Base-by-base conservation (phyloP, 2,329 filamentous ascomycete genomes). In the Aureobasidium sp. region DNA sequence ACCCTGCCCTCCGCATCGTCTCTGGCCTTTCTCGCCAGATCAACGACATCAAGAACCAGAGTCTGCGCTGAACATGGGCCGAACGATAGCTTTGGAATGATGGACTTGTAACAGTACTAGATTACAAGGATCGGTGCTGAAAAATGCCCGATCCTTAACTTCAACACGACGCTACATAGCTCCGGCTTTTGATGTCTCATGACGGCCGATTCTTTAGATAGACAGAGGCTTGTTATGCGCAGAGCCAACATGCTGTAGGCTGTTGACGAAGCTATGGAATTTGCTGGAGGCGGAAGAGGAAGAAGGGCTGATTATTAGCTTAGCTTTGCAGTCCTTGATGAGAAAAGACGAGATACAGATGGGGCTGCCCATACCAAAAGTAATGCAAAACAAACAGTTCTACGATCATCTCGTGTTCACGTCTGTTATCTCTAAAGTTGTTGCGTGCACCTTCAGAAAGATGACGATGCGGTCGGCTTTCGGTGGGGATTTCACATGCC, bases 1-100 rank as follows among this genome's bases (percentile, higher is more conserved):
- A 78, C 59, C 73, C 71, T n/a, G 68, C 60, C 16, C 54, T 79
- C 49, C 59, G 60, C 49, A 61, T 58, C 55, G 61, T 69, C 47
- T 59, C 58, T 39, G 49, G 52, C 19, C 58, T 68, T 29, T 62
- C 60, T 41, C 58, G 60, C 40, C 59, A 62, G 56, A 66, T 68
- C 16, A 48, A 16, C 10, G 61, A 64, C 25, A 56, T 63, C 45
- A 55, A 55, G 53, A 51, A 42, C 22, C 51, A 35, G 27, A 47
- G 42, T 17, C 42, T 47, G 38, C 16, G 48, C 21, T 25, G 27
- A 34, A 14, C 16, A 24, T 22, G 25, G 17, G 3, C 24, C 22
- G 7, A n/a, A n/a, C 30, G 14, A 19, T 37, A 37, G 32, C 37
- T 37, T 10, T 37, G 17, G n/a, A n/a, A n/a, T 27, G 32, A 32